Evolutionary conservation across 768 basidiomycete species (phyloP).

Genomic region (Omphalotus guepiniiformis): DNA sequence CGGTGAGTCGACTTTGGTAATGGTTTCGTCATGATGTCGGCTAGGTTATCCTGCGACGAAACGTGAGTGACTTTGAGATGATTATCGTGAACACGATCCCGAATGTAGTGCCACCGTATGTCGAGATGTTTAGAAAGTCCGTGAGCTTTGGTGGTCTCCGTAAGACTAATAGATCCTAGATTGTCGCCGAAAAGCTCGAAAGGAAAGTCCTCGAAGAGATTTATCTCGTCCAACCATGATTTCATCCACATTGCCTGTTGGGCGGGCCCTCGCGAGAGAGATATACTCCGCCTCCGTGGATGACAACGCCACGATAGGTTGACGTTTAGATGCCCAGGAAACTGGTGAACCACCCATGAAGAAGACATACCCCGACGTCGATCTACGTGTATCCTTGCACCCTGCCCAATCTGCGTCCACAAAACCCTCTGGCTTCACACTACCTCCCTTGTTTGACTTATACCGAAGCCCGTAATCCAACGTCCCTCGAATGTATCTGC

Average conservation of each 20-base stretch:
- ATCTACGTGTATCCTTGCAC: background rate
- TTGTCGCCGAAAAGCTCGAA: conserved; percentile 20
- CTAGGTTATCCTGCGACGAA: conserved; percentile 20
- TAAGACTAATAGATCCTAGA: conserved; percentile 13
- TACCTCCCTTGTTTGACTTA: background rate
- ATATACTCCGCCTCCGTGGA: conserved; percentile 37
- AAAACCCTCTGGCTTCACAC: no score
- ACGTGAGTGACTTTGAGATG: conserved; percentile 1
- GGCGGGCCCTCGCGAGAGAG: conserved; percentile 24
- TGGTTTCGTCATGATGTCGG: conserved; percentile 29
- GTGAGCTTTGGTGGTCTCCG: conserved; percentile 17
- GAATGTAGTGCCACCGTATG: conserved; percentile 28
- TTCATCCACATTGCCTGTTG: conserved; percentile 29
- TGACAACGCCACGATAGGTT: conserved; percentile 28
- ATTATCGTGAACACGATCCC: conserved; percentile 17
- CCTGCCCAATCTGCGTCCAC: background rate
- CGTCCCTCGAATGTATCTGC: background rate
- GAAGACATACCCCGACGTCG: background rate
- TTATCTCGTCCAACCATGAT: background rate
- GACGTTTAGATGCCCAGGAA: conserved; percentile 14
- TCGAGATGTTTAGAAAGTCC: conserved; percentile 32
- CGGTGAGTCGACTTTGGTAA: background rate
- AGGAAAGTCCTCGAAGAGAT: background rate
- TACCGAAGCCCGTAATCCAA: background rate
- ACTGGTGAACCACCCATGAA: background rate